Percentiles rank a stretch among this genome's conserved stretches.
Evolutionary conservation across 495 filamentous ascomycete genomes (phyloP).

Genomic region (Trypethelium eluteriae): DNA sequence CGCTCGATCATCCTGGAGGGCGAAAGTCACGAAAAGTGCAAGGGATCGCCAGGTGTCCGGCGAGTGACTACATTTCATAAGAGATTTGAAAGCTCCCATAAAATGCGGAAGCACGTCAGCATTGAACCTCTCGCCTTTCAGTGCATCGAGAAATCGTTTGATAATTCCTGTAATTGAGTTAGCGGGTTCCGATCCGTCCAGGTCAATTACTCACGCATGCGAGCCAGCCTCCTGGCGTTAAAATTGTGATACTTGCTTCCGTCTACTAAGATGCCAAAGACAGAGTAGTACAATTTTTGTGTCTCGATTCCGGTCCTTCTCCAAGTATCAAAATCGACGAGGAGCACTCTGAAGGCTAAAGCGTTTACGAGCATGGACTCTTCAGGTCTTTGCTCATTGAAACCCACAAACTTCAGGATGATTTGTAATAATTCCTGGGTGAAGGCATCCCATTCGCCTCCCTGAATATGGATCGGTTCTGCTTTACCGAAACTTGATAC

Average conservation of each 20-base stretch:
- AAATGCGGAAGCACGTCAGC: conserved; percentile 64
- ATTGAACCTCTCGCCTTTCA: conserved; percentile 75
- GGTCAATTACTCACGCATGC: conserved; percentile 69
- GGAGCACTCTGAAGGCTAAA: conserved; percentile 79
- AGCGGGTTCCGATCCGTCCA: not conserved
- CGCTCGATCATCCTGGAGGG: conserved; percentile 57
- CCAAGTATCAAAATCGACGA: conserved; percentile 92
- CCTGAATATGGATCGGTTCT: conserved; percentile 50
- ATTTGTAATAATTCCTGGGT: conserved; percentile 55
- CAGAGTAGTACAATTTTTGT: conserved; percentile 82
- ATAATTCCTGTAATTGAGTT: conserved; percentile 57
- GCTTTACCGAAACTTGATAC: conserved; percentile 32
- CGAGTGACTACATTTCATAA: conserved; percentile 71
- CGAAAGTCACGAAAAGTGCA: conserved; percentile 86
- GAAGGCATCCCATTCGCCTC: conserved; percentile 3
- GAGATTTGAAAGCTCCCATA: conserved; percentile 62
- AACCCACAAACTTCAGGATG: conserved; percentile 81
- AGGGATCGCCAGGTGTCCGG: conserved; percentile 79
- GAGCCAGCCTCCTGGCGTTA: conserved; percentile 71
- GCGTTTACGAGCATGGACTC: conserved; percentile 93
- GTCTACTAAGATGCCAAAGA: conserved; percentile 75
- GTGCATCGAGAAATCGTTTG: conserved; percentile 77
- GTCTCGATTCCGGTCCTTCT: conserved; percentile 62
- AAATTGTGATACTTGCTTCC: conserved; percentile 86
- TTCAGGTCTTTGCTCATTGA: conserved; percentile 63